Base-by-base conservation (phyloP, 805 yeast genomes). In the Wickerhamomyces hampshirensis region DNA sequence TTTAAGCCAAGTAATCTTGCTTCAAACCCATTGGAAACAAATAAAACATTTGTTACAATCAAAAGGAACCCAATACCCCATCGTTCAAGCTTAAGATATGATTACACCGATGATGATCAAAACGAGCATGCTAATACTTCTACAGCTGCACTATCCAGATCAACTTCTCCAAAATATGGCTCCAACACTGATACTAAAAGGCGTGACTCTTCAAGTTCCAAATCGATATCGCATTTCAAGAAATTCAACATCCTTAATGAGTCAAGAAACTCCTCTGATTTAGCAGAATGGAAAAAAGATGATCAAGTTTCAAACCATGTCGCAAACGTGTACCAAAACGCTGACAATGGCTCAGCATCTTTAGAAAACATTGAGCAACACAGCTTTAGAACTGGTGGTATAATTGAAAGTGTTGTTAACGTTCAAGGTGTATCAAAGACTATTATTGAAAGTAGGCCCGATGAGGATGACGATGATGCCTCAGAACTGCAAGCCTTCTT, bases 401-500 rank as follows among this genome's bases (percentile, higher is more conserved):
- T 87, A 36, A 73, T 84, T 37, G 96, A 87, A 60, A 77, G 84
- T 28, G 80, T 87, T 13, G 77, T 87, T n/a, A 83, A 80, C 34
- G 83, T 83, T 18, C 79, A 81, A 53, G 96, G 96, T 36, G 84
- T 84, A 15, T 79, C 77, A 50, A 87, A 87, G 66, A 86, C 94
- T 4, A 84, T 87, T 42, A 86, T 87, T 50, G 91, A 83, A 49
- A 80, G 77, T 36, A 71, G 66, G 28, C 77, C 74, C 16, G 63
- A 59, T 27, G 59, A 51, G n/a, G 39, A 43, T 15, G 37, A 30
- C 21, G 40, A 33, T 23, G 39, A 34, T 11, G 39, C 34, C 4
- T 31, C 36, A 11, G 34, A 36, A 19, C 28, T 36, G 6, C 39
- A 33, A 4, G 42, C 33, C 5, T 18, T 39, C 23, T 24, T 45